Base-by-base conservation (phyloP, 805 yeast species). In the Saturnispora sanitii region DNA sequence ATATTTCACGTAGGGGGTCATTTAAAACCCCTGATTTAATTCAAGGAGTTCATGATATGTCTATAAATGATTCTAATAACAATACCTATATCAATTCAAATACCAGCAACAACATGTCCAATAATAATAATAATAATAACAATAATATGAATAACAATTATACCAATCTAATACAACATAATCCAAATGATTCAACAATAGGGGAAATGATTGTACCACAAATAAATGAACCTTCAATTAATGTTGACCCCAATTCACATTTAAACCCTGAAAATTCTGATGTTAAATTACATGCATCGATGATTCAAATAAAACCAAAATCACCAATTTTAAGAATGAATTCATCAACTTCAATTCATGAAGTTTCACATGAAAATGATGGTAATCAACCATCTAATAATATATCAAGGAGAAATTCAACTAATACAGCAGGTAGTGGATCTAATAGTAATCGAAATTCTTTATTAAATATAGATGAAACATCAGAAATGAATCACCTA, bases 311-410 rank as follows among this genome's bases (percentile, higher is more conserved):
- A 45, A 54, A 56, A 17, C 62, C 64, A 1, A 59, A 54, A 43
- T 51, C 62, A 3, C 64, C 64, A 6, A 59, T 59, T 28, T 43
- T 59, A 15, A 50, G 60, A 38, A 47, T 56, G 48, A 56, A 58
- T 28, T 55, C 62, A 5, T 48, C 62, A 5, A 47, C 60, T 19
- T 56, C 59, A 28, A 44, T 54, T 11, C 45, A 45, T 23, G 51
- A 49, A 34, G 45, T 45, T 31, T 45, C 40, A 18, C 49, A 39
- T 42, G 23, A 42, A 37, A 23, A 11, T 23, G 11, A 11, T 23
- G 26, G 26, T n/a, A n/a, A 23, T 27, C 30, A 27, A n/a, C 8
- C n/a, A 12, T 11, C 30, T 15, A 28, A 29, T 28, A 31, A 18
- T 12, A 43, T 49, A 21, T 47, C 55, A 23, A 43, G 54, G 28